These are phyloP conservation scores for Beauveria asiatica DNA, from an alignment of 2,329 filamentous ascomycete species.

Conservation along the genomic window DNA sequence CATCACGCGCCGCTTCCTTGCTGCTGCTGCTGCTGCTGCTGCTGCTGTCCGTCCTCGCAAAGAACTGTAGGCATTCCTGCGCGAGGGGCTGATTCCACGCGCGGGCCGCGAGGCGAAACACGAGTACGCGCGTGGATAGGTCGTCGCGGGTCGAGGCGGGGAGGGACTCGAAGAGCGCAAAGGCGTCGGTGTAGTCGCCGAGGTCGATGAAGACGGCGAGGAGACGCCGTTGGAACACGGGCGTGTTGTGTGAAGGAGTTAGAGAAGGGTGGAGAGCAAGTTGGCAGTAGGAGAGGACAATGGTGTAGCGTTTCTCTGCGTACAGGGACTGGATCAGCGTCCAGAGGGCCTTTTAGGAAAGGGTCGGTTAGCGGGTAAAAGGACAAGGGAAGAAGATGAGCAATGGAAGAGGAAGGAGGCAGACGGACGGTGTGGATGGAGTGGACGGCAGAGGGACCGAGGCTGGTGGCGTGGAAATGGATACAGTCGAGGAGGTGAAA, in stretches of 20 bases:
- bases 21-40: too few relatives aligned
- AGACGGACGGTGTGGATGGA: not conserved
- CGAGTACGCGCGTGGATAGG: conserved; percentile 60
- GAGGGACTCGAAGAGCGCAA: conserved; percentile 46
- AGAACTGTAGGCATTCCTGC: conserved; percentile 51
- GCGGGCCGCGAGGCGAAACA: conserved; percentile 64
- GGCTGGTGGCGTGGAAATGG: not conserved
- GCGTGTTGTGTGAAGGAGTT: conserved; percentile 58
- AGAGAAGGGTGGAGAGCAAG: conserved; percentile 53
- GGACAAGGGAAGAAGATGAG: not conserved
- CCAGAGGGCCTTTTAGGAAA: not conserved
- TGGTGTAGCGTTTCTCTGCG: not conserved
- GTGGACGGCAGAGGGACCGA: not conserved
- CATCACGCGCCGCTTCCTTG: conserved; percentile 41
- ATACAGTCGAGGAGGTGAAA: conserved; percentile 7
- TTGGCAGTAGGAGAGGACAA: conserved; percentile 58
- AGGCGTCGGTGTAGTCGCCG: conserved; percentile 19
- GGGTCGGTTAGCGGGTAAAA: not conserved
- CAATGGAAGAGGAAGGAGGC: too few relatives aligned
- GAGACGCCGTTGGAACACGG: conserved; percentile 63
- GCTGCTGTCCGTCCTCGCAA: conserved; percentile 25
- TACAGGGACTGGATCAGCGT: not conserved
- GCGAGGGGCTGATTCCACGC: conserved; percentile 49
- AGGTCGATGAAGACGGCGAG: conserved; percentile 59
- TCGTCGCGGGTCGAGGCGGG: conserved; percentile 48